A percentile compares a stretch with the other conserved stretches of the same genome.
phyloP scores from a whole-genome alignment of 2,329 filamentous ascomycete genomes.

The Ascochyta clinopodiicola region DNA sequence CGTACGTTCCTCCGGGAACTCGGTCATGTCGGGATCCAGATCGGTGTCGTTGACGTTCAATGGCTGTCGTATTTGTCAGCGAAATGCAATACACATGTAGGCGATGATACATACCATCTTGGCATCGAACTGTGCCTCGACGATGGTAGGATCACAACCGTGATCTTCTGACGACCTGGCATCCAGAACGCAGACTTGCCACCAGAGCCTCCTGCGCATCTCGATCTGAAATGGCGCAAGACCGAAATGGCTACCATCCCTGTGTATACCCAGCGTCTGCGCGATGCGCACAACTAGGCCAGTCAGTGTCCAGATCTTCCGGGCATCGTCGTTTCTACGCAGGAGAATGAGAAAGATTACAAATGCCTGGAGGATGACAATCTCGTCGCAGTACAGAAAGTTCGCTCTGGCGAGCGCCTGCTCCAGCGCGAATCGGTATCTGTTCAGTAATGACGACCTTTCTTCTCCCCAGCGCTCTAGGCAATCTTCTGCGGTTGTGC shows the following conservation, averaged over 20 bases:
- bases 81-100: too few species aligned
- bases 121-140: constrained; percentile 66
- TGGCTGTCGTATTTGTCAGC: constrained; percentile 41
- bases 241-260: constrained; percentile 63
- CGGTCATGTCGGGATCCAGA: constrained; percentile 57
- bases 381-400: constrained; percentile 67
- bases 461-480: constrained; percentile 58
- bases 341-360: constrained; percentile 66
- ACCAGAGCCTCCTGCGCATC: constrained; percentile 66
- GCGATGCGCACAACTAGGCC: constrained; percentile 65
- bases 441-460: constrained; percentile 56
- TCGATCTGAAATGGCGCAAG: constrained; percentile 67
- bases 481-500: constrained; percentile 58
- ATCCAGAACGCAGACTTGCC: constrained; percentile 66
- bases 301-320: constrained; percentile 64
- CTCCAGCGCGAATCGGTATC: constrained; percentile 68
- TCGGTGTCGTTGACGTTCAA: constrained; percentile 64
- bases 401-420: constrained; percentile 69
- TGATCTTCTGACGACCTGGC: constrained; percentile 67
- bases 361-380: constrained; percentile 68
- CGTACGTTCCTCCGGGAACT: constrained; percentile 55
- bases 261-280: constrained; percentile 66
- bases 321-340: constrained; percentile 58
- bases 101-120: constrained; percentile 48
- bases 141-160: constrained; percentile 66